Percentiles rank a stretch among this genome's conserved stretches.
Conservation (phyloP, 2,329 filamentous ascomycete species). For the Neonectria neomacrospora region DNA sequence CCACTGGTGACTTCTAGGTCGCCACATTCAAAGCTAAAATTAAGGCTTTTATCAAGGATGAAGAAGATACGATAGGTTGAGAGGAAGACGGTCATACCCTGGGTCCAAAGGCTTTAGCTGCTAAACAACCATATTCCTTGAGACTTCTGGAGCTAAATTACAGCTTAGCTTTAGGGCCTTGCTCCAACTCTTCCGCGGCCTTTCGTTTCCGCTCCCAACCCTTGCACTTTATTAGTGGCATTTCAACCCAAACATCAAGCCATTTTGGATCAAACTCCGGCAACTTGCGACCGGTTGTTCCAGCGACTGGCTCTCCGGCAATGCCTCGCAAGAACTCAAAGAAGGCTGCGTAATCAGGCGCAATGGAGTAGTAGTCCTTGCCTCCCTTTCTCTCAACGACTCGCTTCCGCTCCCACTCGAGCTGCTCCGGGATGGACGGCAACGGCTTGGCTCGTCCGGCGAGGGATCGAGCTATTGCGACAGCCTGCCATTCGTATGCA, state of each 20-base stretch:
- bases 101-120: too few relatives aligned
- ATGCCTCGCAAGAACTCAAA: slow-evolving; percentile 30
- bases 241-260: slow-evolving; percentile 31
- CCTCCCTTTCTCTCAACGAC: slow-evolving; percentile 34
- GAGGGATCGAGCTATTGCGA: slow-evolving; percentile 30
- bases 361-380: slow-evolving; percentile 38
- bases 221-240: slow-evolving; percentile 26
- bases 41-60: too few relatives aligned
- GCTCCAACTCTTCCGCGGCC: slow-evolving; percentile 22
- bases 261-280: slow-evolving; percentile 32
- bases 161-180: slow-evolving; percentile 11
- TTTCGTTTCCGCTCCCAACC: slow-evolving; percentile 33
- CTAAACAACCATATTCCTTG: too few relatives aligned
- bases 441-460: slow-evolving; percentile 28
- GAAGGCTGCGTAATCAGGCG: slow-evolving; percentile 29
- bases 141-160: too few relatives aligned
- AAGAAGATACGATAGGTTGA: too few relatives aligned
- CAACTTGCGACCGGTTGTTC: slow-evolving; percentile 22
- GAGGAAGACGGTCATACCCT: too few relatives aligned
- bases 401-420: slow-evolving; percentile 35
- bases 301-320: slow-evolving; percentile 30
- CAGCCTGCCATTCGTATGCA: slow-evolving; percentile 38
- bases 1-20: too few relatives aligned
- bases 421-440: slow-evolving; percentile 25
- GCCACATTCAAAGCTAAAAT: too few relatives aligned